Conservation (phyloP, 768 basidiomycete genomes). For the Cubamyces sp. region DNA sequence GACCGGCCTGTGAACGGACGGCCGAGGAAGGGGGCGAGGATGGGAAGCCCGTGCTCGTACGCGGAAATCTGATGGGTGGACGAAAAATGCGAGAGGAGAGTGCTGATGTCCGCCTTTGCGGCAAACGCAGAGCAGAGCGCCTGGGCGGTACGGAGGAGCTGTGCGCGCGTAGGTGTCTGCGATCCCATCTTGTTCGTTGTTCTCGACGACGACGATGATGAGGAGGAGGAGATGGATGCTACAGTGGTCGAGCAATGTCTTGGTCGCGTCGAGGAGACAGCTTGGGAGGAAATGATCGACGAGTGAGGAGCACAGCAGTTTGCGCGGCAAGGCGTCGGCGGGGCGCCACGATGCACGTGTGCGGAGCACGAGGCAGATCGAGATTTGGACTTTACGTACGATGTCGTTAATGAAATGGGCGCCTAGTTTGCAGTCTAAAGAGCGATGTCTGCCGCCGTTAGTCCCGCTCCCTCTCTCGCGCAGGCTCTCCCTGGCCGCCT, state of each 20-base stretch:
- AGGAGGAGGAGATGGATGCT: no score
- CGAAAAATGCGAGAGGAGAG: constrained; percentile 56
- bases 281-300: constrained; percentile 5
- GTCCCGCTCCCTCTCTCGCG: constrained; percentile 3
- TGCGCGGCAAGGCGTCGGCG: neutral
- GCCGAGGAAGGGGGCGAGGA: constrained; percentile 65
- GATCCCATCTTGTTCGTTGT: neutral
- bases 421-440: constrained; percentile 6
- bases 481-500: neutral
- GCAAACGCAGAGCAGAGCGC: constrained; percentile 59
- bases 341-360: constrained; percentile 13
- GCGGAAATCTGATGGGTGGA: constrained; percentile 45
- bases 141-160: constrained; percentile 49
- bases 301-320: neutral
- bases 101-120: constrained; percentile 43
- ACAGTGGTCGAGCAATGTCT: neutral
- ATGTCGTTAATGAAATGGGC: constrained; percentile 19
- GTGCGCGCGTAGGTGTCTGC: constrained; percentile 30
- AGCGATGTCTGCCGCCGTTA: constrained; percentile 10
- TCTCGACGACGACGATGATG: neutral
- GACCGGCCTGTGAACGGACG: constrained; percentile 47
- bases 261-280: neutral
- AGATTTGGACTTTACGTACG: constrained; percentile 20
- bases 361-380: constrained; percentile 18
- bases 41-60: constrained; percentile 57